Base-by-base conservation (phyloP, 2,329 filamentous ascomycete genomes). In the Colletotrichum sp. region DNA sequence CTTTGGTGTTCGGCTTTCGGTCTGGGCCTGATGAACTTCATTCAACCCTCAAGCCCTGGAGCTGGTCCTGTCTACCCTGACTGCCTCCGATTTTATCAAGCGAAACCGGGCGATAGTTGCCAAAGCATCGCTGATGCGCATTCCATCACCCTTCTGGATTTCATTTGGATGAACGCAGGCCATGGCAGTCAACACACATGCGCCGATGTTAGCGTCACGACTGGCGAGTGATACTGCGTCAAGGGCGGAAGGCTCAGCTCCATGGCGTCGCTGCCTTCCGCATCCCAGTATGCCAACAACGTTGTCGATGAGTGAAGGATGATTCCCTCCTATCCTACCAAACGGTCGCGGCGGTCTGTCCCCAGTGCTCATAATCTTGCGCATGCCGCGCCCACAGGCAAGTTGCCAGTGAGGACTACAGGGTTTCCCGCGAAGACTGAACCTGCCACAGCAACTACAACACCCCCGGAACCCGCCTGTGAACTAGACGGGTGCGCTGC, bases 101-200 rank as follows among this genome's bases (percentile, higher is more conserved):
- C 76, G 18, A 34, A 61, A 12, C 64, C 71, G 3, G 67, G 56
- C n/a, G 64, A 74, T 12, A 52, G 62, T 27, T 78, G 70, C 43
- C 16, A 34, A 43, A 79, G 80, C 66, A 79, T 80, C 60, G 77
- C 77, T 32, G 80, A 81, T 13, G 79, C 77, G 65, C 75, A 83
- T 30, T 79, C 78, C 6, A 79, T 80, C 74, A 79, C 79, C 15
- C 80, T 80, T 9, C 68, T 82, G 9, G 78, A 82, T 12, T 71
- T 84, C 10, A 77, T 78, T 7, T 74, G 67, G 32, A 71, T 79
- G 5, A 79, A 79, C 15, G 79, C 81, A 9, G 78, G 76, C 30
- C 70, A 78, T 8, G 55, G n/a, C 13, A 34, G 22, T 16, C 16
- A 34, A 6, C 39, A 66, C 15, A 66, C 69, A 8, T 74, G 78